Conservation (phyloP, 495 filamentous ascomycete species). For the Xylaria grammica region DNA sequence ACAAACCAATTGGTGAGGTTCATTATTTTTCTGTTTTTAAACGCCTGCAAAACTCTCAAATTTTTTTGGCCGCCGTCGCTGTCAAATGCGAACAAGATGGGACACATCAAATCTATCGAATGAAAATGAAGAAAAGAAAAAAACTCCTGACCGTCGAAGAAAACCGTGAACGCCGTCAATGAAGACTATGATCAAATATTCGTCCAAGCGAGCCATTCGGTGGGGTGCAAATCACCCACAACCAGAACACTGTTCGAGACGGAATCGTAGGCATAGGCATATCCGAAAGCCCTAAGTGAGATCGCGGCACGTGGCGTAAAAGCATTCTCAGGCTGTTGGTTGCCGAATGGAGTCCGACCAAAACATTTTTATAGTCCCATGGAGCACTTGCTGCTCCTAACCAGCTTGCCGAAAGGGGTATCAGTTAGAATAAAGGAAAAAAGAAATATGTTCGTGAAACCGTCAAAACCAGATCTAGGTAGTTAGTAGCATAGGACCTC, state of each 20-base stretch:
- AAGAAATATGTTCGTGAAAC: constrained; percentile 42
- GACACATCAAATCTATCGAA: constrained; percentile 35
- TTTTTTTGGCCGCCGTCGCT: constrained; percentile 37
- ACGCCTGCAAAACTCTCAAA: constrained; percentile 33
- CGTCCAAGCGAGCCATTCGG: constrained; percentile 10
- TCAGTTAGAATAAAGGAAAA: constrained; percentile 35
- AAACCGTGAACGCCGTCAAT: constrained; percentile 35
- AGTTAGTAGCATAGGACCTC: constrained; percentile 25
- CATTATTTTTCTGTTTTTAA: constrained; percentile 37
- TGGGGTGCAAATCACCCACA: not conserved
- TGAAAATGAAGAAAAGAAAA: constrained; percentile 24
- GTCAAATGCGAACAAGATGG: constrained; percentile 35
- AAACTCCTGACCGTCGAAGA: constrained; percentile 29
- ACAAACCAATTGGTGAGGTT: constrained; percentile 26
- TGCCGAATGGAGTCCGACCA: not conserved
- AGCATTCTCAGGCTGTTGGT: not conserved
- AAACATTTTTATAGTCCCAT: not conserved
- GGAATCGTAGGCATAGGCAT: not conserved
- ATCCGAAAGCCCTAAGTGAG: not conserved
- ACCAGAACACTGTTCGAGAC: not conserved
- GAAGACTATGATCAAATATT: constrained; percentile 27
- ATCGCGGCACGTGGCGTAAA: not conserved
- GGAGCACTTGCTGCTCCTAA: constrained; percentile 11
- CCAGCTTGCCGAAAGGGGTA: constrained; percentile 32
- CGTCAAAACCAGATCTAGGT: constrained; percentile 16